Evolutionary conservation across 352 stramenopile species (phyloP), one percentile per base, ranked within the genome.

Genomic region (Phytophthora tubulina): DNA sequence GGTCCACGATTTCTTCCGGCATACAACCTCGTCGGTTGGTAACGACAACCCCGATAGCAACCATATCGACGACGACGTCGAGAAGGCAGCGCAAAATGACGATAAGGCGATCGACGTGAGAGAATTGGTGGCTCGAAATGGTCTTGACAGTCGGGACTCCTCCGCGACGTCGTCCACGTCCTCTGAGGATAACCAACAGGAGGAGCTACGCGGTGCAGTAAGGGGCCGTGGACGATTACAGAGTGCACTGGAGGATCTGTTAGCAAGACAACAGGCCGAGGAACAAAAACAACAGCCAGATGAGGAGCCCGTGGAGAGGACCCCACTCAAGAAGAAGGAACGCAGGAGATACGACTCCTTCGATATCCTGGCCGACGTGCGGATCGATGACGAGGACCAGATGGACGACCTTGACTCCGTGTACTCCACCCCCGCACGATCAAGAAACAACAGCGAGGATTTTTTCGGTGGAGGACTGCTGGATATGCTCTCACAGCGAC

Each of bases 51-150:
- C 21, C 39, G 45, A 72, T 21, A 41, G 11, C 35, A 21, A 50
- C 35, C 15, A 49, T 30, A 58, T 13, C 35, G 48, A 3, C 30
- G 42, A 21, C 7, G 51, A 69, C 15, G 60, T 56, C 13, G 71
- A 76, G 59, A 72, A 85, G 55, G 65, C 65, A 2, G 68, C 55
- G 15, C 76, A 85, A 30, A 75, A 75, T 8, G 82, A 84, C 60
- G 67, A 86, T 57, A 90, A 91, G 60, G 61, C 85, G 30, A 83
- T 91, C 59, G 86, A 85, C 63, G 84, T 91, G 9, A 72, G 76
- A n/a, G 81, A 86, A 32, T 63, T 91, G 2, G 68, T 90, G 31
- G 67, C 69, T 15, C 51, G 72, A n/a, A 84, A 82, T 41, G 53
- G 61, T 13, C 48, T 64, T 33, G 35, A 72, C 31, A 46, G 63